Evolutionary conservation across 805 yeast species (phyloP).

Genomic region (Kazachstania psychrophila): DNA sequence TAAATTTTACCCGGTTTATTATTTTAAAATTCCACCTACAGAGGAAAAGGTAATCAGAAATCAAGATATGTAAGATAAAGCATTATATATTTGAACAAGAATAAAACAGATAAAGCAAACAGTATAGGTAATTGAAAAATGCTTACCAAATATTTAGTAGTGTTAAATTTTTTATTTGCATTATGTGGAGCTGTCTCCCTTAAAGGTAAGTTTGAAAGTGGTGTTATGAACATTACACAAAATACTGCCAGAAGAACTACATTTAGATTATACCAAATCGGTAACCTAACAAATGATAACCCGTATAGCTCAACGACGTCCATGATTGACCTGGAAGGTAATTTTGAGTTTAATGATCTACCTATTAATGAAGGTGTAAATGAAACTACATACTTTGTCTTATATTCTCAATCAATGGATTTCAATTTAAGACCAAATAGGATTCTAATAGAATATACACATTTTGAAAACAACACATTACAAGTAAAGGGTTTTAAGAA

Average conservation of each 20-base stretch:
- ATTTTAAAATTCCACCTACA: too few relatives aligned
- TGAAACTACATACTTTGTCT: conserved; percentile 22
- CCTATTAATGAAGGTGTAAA: conserved; percentile 21
- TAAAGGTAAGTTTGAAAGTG: conserved; percentile 23
- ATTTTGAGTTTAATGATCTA: conserved; percentile 21
- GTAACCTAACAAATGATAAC: conserved; percentile 9
- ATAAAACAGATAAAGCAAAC: too few relatives aligned
- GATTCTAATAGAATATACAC: conserved; percentile 19
- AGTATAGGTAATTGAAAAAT: too few relatives aligned
- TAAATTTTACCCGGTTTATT: too few relatives aligned
- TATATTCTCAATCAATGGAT: conserved; percentile 23
- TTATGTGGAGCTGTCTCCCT: conserved; percentile 14
- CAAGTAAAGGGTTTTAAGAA: conserved; percentile 22
- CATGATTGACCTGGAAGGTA: conserved; percentile 16
- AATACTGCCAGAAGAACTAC: conserved; percentile 16
- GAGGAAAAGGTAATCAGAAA: too few relatives aligned
- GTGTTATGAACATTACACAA: conserved; percentile 13
- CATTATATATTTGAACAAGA: conserved; percentile 1
- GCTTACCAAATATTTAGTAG: not conserved
- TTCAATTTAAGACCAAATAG: conserved; percentile 30
- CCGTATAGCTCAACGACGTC: conserved; percentile 11
- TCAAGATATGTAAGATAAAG: not conserved
- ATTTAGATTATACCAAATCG: conserved; percentile 24
- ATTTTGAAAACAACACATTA: conserved; percentile 13
- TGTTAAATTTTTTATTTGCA: too few relatives aligned